Base-by-base conservation (phyloP, 2,329 filamentous ascomycete genomes). In the Xylogone sp. region DNA sequence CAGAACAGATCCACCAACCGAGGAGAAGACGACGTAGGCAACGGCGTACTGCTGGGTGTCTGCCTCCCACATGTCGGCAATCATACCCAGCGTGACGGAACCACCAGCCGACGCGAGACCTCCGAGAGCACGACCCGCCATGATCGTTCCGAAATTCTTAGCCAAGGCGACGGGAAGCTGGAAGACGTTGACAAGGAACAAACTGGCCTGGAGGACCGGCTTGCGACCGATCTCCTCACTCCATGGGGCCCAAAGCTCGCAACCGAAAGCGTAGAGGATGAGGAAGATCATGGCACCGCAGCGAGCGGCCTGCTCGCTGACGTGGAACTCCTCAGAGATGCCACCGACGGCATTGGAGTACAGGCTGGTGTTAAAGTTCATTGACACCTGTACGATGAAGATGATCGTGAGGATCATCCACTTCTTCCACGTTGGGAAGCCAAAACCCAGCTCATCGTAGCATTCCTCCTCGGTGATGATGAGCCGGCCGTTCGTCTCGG, bases 221-320 rank as follows among this genome's bases (percentile, higher is more conserved):
- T 84, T 87, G 46, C 90, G 82, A 19, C 90, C 90, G 46, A 93
- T 75, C 62, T 94, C 90, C 66, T 95, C 90, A 44, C 83, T 88
- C 87, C 89, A 94, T 0, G 90, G 90, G 0, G 90, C 90, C 90
- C 90, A 94, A 0, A 93, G 77, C 68, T 94, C 90, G 66, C 90
- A 94, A 31, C 90, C 90, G 65, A 94, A 92, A 34, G 88, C 89
- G 66, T 95, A 94, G 2, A 84, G 69, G 47, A 94, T 78, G 39
- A 95, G 71, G 71, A 93, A 94, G 56, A 91, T 81, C 71, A 88
- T 86, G 53, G 88, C 87, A 65, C 89, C 89, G 51, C 82, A 79
- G 50, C 88, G 81, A 3, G 85, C 88, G 3, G 79, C 82, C 66
- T 90, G 86, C 22, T 73, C 72, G 55, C 83, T 86, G 55, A 93